phyloP scores from a whole-genome alignment of 2,329 filamentous ascomycete species.

The Hortaea werneckii region DNA sequence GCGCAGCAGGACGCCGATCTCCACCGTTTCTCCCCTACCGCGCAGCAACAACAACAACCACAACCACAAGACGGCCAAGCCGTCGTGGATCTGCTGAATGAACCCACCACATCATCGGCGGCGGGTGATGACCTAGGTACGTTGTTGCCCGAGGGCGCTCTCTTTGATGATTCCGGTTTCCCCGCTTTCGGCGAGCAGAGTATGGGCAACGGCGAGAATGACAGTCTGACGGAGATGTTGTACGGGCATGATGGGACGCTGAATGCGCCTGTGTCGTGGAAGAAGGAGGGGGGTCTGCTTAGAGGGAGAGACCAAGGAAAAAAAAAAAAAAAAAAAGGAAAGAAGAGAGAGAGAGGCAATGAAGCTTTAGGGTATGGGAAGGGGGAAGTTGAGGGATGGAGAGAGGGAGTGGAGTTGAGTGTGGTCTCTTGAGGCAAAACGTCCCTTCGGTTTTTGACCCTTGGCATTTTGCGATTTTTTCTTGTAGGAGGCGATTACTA shows the following conservation, averaged over 20 bases:
- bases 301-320: too few species aligned
- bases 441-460: too few species aligned
- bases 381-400: background rate
- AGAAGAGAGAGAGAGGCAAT: too few species aligned
- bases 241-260: slow-evolving; percentile 7
- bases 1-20: slow-evolving; percentile 19
- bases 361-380: background rate
- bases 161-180: slow-evolving; percentile 3
- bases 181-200: background rate
- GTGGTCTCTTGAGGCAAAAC: too few species aligned
- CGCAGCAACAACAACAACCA: background rate
- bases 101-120: slow-evolving; percentile 1
- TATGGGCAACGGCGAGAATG: slow-evolving; percentile 1
- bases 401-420: background rate
- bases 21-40: slow-evolving; percentile 8
- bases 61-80: slow-evolving; percentile 23
- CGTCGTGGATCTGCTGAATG: slow-evolving; percentile 24
- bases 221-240: slow-evolving; percentile 6
- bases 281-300: background rate
- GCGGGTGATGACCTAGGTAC: slow-evolving; percentile 10
- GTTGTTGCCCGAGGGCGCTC: slow-evolving; percentile 2
- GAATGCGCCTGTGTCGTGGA: background rate
- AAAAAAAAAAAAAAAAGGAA: too few species aligned
- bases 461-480: too few species aligned
- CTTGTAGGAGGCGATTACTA: too few species aligned